Percentiles rank a stretch among this genome's conserved stretches.
phyloP scores from a whole-genome alignment of 2,329 filamentous ascomycete species.

The Talaromyces sp. region DNA sequence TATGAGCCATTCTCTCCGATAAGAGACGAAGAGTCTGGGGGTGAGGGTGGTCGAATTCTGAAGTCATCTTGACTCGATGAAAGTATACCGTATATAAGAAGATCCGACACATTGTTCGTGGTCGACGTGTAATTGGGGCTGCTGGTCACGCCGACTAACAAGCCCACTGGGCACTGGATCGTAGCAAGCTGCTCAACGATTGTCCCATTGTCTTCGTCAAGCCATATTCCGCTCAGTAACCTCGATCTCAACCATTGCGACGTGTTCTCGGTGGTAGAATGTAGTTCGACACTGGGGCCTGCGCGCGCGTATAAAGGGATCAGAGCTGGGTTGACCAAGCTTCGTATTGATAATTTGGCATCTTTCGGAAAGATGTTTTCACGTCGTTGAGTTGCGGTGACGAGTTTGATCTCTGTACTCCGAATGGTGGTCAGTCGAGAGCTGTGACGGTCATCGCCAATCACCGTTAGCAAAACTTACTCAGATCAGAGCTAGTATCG shows the following conservation, averaged over 20 bases:
- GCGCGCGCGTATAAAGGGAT: conserved; percentile 41
- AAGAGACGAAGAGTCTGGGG: conserved; percentile 34
- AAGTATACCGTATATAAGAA: conserved; percentile 40
- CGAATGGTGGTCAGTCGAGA: conserved; percentile 3
- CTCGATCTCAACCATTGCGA: conserved; percentile 39
- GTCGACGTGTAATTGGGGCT: background rate
- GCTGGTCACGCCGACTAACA: conserved; percentile 29
- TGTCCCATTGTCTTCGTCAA: conserved; percentile 31
- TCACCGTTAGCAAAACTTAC: conserved; percentile 1
- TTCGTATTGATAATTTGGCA: conserved; percentile 31
- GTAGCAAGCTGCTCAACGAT: conserved; percentile 22
- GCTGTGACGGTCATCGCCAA: background rate
- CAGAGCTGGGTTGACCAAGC: conserved; percentile 39
- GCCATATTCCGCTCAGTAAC: conserved; percentile 34
- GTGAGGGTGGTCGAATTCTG: conserved; percentile 33
- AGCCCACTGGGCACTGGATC: conserved; percentile 38
- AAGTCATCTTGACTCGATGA: conserved; percentile 25
- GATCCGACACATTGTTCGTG: conserved; percentile 29
- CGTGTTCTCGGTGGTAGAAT: conserved; percentile 30
- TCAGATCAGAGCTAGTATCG: conserved; percentile 21
- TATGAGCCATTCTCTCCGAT: conserved; percentile 22
- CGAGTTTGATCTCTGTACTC: conserved; percentile 32
- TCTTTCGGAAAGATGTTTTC: conserved; percentile 35
- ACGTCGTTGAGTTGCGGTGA: conserved; percentile 32
- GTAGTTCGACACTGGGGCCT: conserved; percentile 40